A percentile compares a stretch with the other conserved stretches of the same genome.
Evolutionary conservation across 768 basidiomycete species (phyloP).

Genomic region (Suillus paluster): DNA sequence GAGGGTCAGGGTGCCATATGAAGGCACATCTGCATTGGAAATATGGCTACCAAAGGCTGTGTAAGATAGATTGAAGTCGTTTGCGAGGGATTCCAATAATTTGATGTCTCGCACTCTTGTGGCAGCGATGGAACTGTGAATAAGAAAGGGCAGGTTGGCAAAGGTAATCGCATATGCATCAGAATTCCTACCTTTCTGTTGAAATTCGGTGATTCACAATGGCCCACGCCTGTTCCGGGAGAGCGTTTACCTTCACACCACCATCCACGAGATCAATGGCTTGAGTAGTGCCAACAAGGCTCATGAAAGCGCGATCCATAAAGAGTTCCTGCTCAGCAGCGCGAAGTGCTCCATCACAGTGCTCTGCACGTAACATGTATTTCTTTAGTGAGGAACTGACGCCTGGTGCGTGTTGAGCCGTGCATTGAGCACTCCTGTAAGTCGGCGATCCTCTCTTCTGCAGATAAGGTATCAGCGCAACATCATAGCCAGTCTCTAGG

Average conservation of each 20-base stretch:
- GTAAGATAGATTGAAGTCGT: constrained; percentile 60
- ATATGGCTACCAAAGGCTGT: constrained; percentile 56
- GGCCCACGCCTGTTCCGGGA: constrained; percentile 74
- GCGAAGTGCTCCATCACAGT: constrained; percentile 14
- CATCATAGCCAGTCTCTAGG: constrained; percentile 15
- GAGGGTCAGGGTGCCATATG: constrained; percentile 52
- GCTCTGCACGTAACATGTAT: constrained; percentile 42
- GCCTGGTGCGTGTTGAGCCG: constrained; percentile 61
- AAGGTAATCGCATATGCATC: background rate
- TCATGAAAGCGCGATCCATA: constrained; percentile 31
- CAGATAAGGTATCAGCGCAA: background rate
- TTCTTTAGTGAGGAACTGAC: constrained; percentile 52
- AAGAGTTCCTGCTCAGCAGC: constrained; percentile 7
- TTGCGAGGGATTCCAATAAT: constrained; percentile 50
- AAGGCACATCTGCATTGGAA: constrained; percentile 35
- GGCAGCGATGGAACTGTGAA: constrained; percentile 42
- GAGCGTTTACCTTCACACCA: constrained; percentile 75
- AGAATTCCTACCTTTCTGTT: constrained; percentile 50
- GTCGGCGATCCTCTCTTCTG: constrained; percentile 60
- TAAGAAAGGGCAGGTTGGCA: background rate
- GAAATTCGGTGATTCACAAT: constrained; percentile 76
- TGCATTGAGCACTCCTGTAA: constrained; percentile 68
- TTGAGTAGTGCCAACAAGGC: constrained; percentile 70
- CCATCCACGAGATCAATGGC: constrained; percentile 74
- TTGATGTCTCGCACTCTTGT: constrained; percentile 47